Evolutionary conservation across 2,329 filamentous ascomycete genomes (phyloP).

Genomic region (Diaporthe longicolla): DNA sequence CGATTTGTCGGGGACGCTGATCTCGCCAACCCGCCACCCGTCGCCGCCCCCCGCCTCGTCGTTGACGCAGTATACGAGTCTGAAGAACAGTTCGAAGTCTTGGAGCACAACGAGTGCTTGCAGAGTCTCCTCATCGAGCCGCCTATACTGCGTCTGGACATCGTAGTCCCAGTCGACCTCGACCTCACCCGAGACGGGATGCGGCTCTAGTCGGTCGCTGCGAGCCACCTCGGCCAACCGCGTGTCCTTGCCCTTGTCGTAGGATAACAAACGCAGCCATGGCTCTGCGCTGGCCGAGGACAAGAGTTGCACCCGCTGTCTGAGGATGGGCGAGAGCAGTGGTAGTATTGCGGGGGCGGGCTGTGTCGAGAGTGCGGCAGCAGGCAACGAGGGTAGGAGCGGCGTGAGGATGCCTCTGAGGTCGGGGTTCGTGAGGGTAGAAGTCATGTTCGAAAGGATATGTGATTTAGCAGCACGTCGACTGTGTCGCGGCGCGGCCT

Average conservation of each 20-base stretch:
- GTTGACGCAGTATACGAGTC: slow-evolving; percentile 78
- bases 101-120: slow-evolving; percentile 75
- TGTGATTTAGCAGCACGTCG: neutral
- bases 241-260: slow-evolving; percentile 70
- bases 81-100: slow-evolving; percentile 72
- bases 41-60: slow-evolving; percentile 73
- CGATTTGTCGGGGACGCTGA: slow-evolving; percentile 71
- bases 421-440: slow-evolving; percentile 59
- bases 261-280: slow-evolving; percentile 82
- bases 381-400: slow-evolving; percentile 72
- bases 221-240: slow-evolving; percentile 73
- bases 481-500: neutral
- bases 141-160: slow-evolving; percentile 72
- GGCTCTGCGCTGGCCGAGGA: slow-evolving; percentile 71
- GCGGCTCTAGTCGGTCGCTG: slow-evolving; percentile 79
- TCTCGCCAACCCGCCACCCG: slow-evolving; percentile 81
- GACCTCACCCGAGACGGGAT: slow-evolving; percentile 84
- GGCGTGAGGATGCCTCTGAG: slow-evolving; percentile 65
- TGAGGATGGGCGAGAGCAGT: slow-evolving; percentile 75
- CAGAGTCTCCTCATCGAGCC: slow-evolving; percentile 82
- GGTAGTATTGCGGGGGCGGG: slow-evolving; percentile 71
- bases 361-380: slow-evolving; percentile 69
- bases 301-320: slow-evolving; percentile 76
- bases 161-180: slow-evolving; percentile 80
- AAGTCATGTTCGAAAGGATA: slow-evolving; percentile 46